These are phyloP conservation scores for Fragaria nilgerrensis DNA, from an alignment of 306 rosid genomes.

Conservation along the genomic window DNA sequence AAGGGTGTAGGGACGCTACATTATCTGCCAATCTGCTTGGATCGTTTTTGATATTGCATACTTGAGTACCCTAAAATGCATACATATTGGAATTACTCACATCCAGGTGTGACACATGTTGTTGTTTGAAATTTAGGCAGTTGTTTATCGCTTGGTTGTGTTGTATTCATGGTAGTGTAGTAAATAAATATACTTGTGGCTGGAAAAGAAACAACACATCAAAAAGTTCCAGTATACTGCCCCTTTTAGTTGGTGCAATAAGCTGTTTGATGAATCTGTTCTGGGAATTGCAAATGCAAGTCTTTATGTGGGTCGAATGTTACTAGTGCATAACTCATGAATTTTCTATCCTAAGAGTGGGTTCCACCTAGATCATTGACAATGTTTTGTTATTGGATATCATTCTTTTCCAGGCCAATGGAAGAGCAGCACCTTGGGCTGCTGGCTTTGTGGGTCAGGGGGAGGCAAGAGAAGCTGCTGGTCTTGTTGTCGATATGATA, in stretches of 20 bases:
- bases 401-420: conserved; percentile 50
- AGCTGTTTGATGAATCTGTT: neutral
- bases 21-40: neutral
- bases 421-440: conserved; percentile 72
- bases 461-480: conserved; percentile 92
- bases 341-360: neutral
- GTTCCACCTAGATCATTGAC: conserved; percentile 9
- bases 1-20: neutral
- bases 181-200: neutral
- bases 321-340: neutral
- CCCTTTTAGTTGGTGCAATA: neutral
- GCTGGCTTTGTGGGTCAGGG: conserved; percentile 96
- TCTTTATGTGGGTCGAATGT: neutral
- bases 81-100: neutral
- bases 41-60: neutral
- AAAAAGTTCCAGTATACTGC: neutral
- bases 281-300: neutral
- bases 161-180: neutral
- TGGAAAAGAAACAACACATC: neutral
- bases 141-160: neutral
- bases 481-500: conserved; percentile 91
- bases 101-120: neutral
- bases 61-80: neutral
- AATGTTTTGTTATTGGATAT: neutral
- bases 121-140: neutral